A percentile compares a stretch with the other conserved stretches of the same genome.
phyloP scores from a whole-genome alignment of 768 basidiomycete species.

The Daedaleopsis sinensis region DNA sequence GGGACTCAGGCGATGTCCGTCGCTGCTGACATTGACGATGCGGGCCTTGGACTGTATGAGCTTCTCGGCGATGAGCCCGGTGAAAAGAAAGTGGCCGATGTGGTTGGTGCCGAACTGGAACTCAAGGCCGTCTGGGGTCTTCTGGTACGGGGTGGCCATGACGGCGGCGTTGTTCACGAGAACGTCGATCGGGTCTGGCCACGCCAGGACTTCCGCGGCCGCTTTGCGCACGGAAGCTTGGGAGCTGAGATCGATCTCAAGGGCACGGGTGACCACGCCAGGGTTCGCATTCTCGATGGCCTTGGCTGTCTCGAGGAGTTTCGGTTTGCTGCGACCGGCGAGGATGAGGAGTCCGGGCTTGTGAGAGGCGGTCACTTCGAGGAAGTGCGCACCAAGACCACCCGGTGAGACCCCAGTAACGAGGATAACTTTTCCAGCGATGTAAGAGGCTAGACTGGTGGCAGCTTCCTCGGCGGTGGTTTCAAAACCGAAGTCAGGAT shows the following conservation, averaged over 20 bases:
- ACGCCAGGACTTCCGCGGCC: neutral
- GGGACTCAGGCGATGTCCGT: neutral
- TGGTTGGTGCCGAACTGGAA: conserved; percentile 21
- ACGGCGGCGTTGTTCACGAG: neutral
- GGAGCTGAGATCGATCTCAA: neutral
- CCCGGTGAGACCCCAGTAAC: neutral
- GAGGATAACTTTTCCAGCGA: neutral
- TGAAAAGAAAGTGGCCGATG: neutral
- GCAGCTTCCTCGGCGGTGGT: neutral
- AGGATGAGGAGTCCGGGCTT: neutral
- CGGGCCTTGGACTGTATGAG: neutral
- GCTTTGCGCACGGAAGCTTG: neutral
- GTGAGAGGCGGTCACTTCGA: neutral
- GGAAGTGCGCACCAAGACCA: neutral
- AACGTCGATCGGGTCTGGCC: neutral
- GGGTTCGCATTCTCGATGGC: neutral
- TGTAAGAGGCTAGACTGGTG: neutral
- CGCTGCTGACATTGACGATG: neutral
- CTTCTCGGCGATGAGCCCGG: neutral
- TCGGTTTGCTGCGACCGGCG: neutral
- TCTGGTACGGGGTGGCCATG: neutral
- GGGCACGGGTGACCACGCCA: neutral
- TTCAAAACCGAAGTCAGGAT: neutral
- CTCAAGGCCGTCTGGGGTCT: conserved; percentile 51
- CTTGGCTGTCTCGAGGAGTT: neutral